phyloP scores from a whole-genome alignment of 768 basidiomycete species.

The Artomyces pyxidatus region DNA sequence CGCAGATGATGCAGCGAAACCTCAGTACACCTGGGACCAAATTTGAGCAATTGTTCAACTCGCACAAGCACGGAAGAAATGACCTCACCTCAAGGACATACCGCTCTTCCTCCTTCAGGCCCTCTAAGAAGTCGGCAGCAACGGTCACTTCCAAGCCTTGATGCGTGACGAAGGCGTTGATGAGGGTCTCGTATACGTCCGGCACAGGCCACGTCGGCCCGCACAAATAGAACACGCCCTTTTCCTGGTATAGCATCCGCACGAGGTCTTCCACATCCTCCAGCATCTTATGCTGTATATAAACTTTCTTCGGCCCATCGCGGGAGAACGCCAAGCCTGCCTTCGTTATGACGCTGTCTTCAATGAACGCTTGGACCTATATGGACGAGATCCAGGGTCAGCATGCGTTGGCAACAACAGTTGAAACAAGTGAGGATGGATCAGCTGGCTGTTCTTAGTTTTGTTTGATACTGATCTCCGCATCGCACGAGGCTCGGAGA shows the following conservation, averaged over 20 bases:
- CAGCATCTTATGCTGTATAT: slow-evolving; percentile 98
- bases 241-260: slow-evolving; percentile 60
- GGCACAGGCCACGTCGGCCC: slow-evolving; percentile 99
- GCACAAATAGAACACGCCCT: slow-evolving; percentile 91
- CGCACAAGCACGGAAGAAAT: background rate
- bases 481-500: slow-evolving; percentile 11
- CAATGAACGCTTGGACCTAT: slow-evolving; percentile 82
- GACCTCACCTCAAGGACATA: slow-evolving; percentile 85
- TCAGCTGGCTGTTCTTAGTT: slow-evolving; percentile 17
- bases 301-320: slow-evolving; percentile 87
- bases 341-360: slow-evolving; percentile 75
- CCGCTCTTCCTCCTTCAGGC: slow-evolving; percentile 91
- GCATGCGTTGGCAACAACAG: background rate
- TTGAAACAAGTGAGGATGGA: background rate
- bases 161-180: slow-evolving; percentile 68
- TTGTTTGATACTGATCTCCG: slow-evolving; percentile 9
- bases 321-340: slow-evolving; percentile 96
- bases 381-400: background rate
- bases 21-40: background rate
- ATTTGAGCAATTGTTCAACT: slow-evolving; percentile 2
- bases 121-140: slow-evolving; percentile 80
- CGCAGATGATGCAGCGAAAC: too few relatives aligned
- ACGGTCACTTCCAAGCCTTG: slow-evolving; percentile 52
- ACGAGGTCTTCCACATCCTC: slow-evolving; percentile 78
- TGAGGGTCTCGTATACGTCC: slow-evolving; percentile 90